A percentile compares a stretch with the other conserved stretches of the same genome.
phyloP scores from a whole-genome alignment of 2,329 filamentous ascomycete genomes.

The Aaosphaeria arxii region DNA sequence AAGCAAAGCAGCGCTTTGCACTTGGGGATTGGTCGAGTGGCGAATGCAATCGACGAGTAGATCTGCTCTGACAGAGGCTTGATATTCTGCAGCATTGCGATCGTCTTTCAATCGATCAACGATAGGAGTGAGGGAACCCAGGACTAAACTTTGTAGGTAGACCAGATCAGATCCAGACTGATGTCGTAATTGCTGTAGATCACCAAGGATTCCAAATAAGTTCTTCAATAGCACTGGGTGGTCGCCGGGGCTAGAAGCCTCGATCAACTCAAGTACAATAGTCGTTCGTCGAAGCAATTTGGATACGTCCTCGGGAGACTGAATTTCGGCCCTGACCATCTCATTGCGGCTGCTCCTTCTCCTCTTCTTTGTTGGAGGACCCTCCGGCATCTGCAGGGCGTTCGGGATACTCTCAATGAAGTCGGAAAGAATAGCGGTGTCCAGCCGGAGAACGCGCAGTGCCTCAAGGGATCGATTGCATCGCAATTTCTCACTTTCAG shows the following conservation, averaged over 20 bases:
- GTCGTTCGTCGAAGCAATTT: constrained; percentile 73
- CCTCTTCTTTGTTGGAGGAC: constrained; percentile 72
- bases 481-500: constrained; percentile 37
- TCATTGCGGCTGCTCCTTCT: constrained; percentile 75
- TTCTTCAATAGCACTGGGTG: constrained; percentile 74
- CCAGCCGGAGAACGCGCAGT: constrained; percentile 69
- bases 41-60: constrained; percentile 92
- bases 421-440: constrained; percentile 66
- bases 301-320: constrained; percentile 64
- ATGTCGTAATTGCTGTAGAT: constrained; percentile 79
- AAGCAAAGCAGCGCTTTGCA: constrained; percentile 87
- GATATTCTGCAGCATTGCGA: constrained; percentile 61
- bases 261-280: constrained; percentile 83
- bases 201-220: constrained; percentile 80
- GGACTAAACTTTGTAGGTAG: constrained; percentile 81
- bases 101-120: constrained; percentile 54
- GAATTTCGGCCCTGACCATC: constrained; percentile 58
- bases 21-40: constrained; percentile 84
- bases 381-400: constrained; percentile 68
- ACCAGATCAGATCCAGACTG: constrained; percentile 82
- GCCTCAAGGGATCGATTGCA: constrained; percentile 64
- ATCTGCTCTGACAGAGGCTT: constrained; percentile 79
- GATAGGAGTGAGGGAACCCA: constrained; percentile 80
- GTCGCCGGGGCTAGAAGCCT: constrained; percentile 70
- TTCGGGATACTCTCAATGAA: constrained; percentile 75